Conservation (phyloP, 1,139 yeast species). For the Zygosaccharomyces pseudobailii region DNA sequence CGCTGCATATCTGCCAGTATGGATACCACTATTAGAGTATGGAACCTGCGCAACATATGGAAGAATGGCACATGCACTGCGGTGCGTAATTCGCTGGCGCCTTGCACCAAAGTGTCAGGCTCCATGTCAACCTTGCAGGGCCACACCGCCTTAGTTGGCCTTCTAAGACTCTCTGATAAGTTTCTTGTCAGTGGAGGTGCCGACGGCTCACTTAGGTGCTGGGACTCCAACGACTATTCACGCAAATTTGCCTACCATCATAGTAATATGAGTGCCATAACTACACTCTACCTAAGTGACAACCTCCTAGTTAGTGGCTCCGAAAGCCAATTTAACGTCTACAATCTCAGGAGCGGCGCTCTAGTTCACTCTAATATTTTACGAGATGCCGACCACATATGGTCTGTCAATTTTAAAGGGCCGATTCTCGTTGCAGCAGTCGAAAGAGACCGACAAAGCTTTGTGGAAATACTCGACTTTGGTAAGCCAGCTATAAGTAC, state of each 20-base stretch:
- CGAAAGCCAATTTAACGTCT: conserved; percentile 71
- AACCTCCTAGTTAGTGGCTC: conserved; percentile 85
- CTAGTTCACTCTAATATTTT: conserved; percentile 67
- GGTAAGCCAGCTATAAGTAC: conserved; percentile 27
- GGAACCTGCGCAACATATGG: conserved; percentile 61
- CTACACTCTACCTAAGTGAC: conserved; percentile 90
- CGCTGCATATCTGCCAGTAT: conserved; percentile 89
- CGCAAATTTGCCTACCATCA: conserved; percentile 66
- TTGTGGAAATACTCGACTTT: conserved; percentile 81
- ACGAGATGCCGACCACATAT: conserved; percentile 76
- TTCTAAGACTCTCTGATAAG: conserved; percentile 70
- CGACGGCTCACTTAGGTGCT: conserved; percentile 81
- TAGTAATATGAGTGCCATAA: conserved; percentile 85
- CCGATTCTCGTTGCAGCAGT: conserved; percentile 90
- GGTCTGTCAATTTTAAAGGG: conserved; percentile 91
- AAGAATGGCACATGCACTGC: conserved; percentile 30
- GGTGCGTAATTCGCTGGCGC: conserved; percentile 23
- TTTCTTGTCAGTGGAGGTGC: conserved; percentile 95
- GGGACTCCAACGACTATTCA: conserved; percentile 83
- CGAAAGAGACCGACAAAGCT: conserved; percentile 58
- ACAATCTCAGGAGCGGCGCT: conserved; percentile 79
- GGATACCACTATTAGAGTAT: conserved; percentile 82
- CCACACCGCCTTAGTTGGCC: conserved; percentile 85
- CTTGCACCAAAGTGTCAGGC: conserved; percentile 30
- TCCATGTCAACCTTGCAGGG: conserved; percentile 47